Percentiles rank a stretch among this genome's conserved stretches.
Conservation (phyloP, 371 early-diverging fungal genomes). For the Mycotypha africana region DNA sequence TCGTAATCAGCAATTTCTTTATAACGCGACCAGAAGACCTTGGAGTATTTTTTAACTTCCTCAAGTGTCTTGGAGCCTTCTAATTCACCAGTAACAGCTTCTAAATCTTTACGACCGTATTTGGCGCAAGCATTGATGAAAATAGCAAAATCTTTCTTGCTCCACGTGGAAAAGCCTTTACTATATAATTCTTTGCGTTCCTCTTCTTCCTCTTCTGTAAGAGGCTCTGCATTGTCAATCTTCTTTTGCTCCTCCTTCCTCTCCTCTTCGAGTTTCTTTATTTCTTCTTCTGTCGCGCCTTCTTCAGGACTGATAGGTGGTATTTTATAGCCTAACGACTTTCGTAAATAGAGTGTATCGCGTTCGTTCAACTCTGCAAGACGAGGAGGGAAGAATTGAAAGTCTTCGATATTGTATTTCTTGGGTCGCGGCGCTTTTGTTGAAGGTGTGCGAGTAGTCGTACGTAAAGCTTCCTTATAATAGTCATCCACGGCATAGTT, state of each 20-base stretch:
- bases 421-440: constrained; percentile 62
- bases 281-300: constrained; percentile 33
- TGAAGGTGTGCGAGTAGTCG: constrained; percentile 43
- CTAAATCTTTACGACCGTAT: constrained; percentile 78
- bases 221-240: constrained; percentile 82
- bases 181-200: constrained; percentile 75
- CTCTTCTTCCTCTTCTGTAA: constrained; percentile 84
- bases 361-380: constrained; percentile 79
- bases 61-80: constrained; percentile 88
- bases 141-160: constrained; percentile 85
- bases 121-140: constrained; percentile 90
- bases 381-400: constrained; percentile 90
- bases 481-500: constrained; percentile 88
- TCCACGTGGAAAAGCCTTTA: constrained; percentile 92
- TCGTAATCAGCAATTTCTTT: constrained; percentile 82
- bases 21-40: constrained; percentile 85
- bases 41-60: constrained; percentile 80
- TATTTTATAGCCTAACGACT: constrained; percentile 61
- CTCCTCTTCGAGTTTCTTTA: constrained; percentile 57
- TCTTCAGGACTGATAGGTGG: constrained; percentile 29
- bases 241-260: constrained; percentile 75
- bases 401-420: constrained; percentile 67
- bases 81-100: constrained; percentile 74
- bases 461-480: constrained; percentile 75
- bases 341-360: constrained; percentile 64